Evolutionary conservation across 2,329 filamentous ascomycete genomes (phyloP), one percentile per base, ranked within the genome.

Genomic region (Fusarium fujikuroi): DNA sequence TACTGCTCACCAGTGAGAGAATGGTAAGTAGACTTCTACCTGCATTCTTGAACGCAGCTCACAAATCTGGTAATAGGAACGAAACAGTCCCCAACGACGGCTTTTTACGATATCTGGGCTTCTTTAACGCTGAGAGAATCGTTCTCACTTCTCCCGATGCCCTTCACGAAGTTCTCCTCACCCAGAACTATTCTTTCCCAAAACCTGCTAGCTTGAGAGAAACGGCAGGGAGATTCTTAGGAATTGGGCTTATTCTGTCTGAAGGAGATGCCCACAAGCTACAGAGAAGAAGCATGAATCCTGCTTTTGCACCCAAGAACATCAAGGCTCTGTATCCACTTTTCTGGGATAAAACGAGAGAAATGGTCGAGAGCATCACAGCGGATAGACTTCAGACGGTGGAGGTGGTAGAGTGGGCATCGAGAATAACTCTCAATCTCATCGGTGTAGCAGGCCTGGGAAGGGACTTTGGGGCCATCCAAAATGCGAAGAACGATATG

Each of bases 231-330:
- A 86, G 89, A n/a, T 84, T 95, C 28, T 84, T 95, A 12, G 92
- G 93, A 12, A 83, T 91, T 15, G 93, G 93, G 10, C 84, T 95
- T 16, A 82, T 98, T 40, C 84, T 97, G 7, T 92, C 94, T 4
- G 95, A 98, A 81, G 95, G 95, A n/a, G 93, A 96, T n/a, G 93
- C 95, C 76, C 95, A 98, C 80, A 95, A 92, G 83, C 83, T 89
- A 74, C 92, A 95, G 83, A 88, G 95, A 49, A 94, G 92, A 79
- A 90, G 92, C 64, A 87, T 97, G n/a, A 89, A 92, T 83, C 94
- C 94, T 0, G 93, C 94, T 3, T 97, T 97, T 80, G 87, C 90
- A 21, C 96, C 94, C 77, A 89, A 94, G n/a, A 93, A 96, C 76
- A 86, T 97, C 79, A 97, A 96, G 78, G 88, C 95, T 67, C 84